Conservation (phyloP, 2,329 filamentous ascomycete species). For the Aspergillus sp. region DNA sequence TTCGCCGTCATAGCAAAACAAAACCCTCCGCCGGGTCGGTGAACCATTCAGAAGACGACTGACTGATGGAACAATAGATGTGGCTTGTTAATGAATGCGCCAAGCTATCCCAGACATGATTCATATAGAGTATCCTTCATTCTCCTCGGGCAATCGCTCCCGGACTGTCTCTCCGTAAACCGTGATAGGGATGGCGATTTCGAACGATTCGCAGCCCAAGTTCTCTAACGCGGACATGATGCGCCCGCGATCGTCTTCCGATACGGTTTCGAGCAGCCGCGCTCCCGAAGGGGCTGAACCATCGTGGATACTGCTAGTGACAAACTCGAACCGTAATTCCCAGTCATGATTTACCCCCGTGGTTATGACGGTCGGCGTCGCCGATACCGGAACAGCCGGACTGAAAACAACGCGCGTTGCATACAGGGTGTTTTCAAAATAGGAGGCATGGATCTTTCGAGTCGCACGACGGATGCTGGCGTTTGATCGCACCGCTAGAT, state of each 20-base stretch:
- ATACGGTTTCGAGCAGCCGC: slow-evolving; percentile 74
- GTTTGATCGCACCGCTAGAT: slow-evolving; percentile 79
- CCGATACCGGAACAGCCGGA: slow-evolving; percentile 77
- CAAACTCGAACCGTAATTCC: slow-evolving; percentile 89
- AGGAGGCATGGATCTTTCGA: slow-evolving; percentile 73
- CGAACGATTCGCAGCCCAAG: slow-evolving; percentile 83
- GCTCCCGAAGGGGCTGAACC: slow-evolving; percentile 41
- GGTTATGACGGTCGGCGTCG: slow-evolving; percentile 89
- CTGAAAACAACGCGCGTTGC: slow-evolving; percentile 76
- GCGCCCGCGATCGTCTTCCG: slow-evolving; percentile 74
- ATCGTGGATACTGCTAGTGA: slow-evolving; percentile 63
- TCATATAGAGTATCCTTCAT: slow-evolving; percentile 44
- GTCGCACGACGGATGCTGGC: slow-evolving; percentile 86
- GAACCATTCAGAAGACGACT: too few relatives aligned
- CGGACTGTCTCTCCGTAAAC: slow-evolving; percentile 67
- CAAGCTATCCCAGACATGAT: not conserved
- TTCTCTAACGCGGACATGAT: slow-evolving; percentile 77
- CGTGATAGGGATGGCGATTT: slow-evolving; percentile 79
- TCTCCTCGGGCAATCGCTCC: slow-evolving; percentile 42
- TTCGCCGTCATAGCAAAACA: not conserved
- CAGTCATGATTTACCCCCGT: slow-evolving; percentile 84
- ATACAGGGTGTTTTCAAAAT: slow-evolving; percentile 81
- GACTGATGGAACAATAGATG: too few relatives aligned
- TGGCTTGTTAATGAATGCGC: too few relatives aligned
- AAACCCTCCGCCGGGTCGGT: too few relatives aligned